Base-by-base conservation (phyloP, 2,329 filamentous ascomycete genomes). In the Aspergillus quadricinctus region DNA sequence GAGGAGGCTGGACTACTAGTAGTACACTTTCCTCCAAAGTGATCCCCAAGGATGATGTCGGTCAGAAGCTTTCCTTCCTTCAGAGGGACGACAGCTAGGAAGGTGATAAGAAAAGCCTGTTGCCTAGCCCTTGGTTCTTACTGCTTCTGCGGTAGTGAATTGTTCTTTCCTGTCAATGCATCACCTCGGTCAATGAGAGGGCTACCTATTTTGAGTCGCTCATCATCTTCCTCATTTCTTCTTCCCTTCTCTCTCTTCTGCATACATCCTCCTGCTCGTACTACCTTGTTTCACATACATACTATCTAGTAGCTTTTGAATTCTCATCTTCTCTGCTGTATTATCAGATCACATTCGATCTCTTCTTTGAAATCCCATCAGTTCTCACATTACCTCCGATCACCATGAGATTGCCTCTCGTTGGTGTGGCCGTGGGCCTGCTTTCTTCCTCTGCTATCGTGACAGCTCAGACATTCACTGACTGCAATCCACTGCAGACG, bases 181-280 rank as follows among this genome's bases (percentile, higher is more conserved):
- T 19, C 41, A 45, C 10, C 41, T 37, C 6, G 31, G 31, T 37
- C 31, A 37, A 37, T 37, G 17, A 37, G 31, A 17, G 6, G 14
- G 17, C 31, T 17, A 37, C 17, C 31, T 17, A 37, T 37, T 37
- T 17, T 37, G 31, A 27, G 25, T 27, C 31, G 7, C 21, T 40
- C 43, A 27, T 25, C 45, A 11, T 23, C 43, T 29, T 43, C 71
- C 92, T 84, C 69, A 94, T 88, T 23, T 23, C 23, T 60, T 95
- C 90, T 69, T 96, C 90, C 54, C 84, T 83, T 69, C 23, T 37
- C 17, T 41, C 19, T 41, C 41, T 48, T 21, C 31, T 37, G 31
- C 31, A 37, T 45, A 45, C 41, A 45, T n/a, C 41, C 41, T 8
- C 52, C 25, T 48, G 28, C 35, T 48, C 28, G 19, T 35, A 48